Evolutionary conservation across 257 asterid genomes (phyloP).

Genomic region (Gentiana straminea): DNA sequence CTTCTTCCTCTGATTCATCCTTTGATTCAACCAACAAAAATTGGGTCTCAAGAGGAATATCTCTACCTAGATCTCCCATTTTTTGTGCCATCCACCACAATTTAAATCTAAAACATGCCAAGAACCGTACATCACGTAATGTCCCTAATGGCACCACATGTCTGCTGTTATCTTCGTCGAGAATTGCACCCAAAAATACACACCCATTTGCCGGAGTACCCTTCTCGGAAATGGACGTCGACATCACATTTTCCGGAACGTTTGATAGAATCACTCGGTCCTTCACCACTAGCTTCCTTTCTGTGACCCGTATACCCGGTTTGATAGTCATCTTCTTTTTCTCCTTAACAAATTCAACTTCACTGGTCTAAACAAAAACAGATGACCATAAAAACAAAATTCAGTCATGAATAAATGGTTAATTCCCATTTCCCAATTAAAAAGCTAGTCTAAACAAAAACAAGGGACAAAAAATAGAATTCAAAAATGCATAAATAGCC

Average conservation of each 20-base stretch:
- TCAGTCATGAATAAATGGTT: no score
- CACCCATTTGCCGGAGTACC: slow-evolving; percentile 27
- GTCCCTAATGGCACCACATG: slow-evolving; percentile 30
- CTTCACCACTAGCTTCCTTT: slow-evolving; percentile 24
- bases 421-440: no score
- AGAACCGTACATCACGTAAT: slow-evolving; percentile 45
- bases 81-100: slow-evolving; percentile 95
- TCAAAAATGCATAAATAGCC: no score
- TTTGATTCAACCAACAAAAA: slow-evolving; percentile 55
- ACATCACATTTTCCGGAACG: slow-evolving; percentile 27
- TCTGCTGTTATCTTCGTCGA: slow-evolving; percentile 19
- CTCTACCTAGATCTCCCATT: slow-evolving; percentile 73
- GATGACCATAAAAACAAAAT: no score
- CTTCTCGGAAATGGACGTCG: slow-evolving; percentile 21
- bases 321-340: slow-evolving; percentile 25
- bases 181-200: slow-evolving; percentile 28
- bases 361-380: slow-evolving; percentile 12
- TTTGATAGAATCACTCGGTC: slow-evolving; percentile 20
- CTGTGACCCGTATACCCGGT: slow-evolving; percentile 16
- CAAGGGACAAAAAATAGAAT: no score
- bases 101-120: slow-evolving; percentile 77
- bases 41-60: slow-evolving; percentile 73
- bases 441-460: no score
- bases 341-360: slow-evolving; percentile 10
- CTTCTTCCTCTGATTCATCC: slow-evolving; percentile 45